phyloP scores from a whole-genome alignment of 2,329 filamentous ascomycete genomes.

The Fusarium sp. region DNA sequence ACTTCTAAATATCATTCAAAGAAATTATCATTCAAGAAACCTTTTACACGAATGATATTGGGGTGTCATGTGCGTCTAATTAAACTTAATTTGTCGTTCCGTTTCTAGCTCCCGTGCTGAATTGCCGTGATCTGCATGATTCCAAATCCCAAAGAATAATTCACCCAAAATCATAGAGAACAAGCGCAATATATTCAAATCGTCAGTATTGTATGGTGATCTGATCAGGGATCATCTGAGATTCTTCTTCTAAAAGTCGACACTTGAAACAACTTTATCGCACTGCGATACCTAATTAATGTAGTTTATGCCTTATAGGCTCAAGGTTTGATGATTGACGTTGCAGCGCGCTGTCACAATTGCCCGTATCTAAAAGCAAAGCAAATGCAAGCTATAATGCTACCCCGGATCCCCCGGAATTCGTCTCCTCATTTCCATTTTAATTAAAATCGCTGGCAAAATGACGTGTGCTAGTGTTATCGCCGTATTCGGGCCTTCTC shows the following conservation, averaged over 20 bases:
- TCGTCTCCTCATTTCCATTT: not conserved
- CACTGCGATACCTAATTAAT: no score
- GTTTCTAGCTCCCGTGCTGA: not conserved
- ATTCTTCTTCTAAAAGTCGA: no score
- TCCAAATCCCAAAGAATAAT: not conserved
- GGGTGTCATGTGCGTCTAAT: not conserved
- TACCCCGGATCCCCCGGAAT: constrained; percentile 9
- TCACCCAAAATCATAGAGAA: not conserved
- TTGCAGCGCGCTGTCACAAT: not conserved
- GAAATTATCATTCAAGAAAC: not conserved
- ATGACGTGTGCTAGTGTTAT: constrained; percentile 5
- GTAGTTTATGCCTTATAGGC: no score
- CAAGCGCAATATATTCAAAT: no score
- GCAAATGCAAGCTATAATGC: not conserved
- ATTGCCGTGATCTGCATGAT: not conserved
- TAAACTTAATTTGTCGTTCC: not conserved
- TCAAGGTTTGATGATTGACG: no score
- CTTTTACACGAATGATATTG: not conserved
- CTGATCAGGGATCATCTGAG: no score
- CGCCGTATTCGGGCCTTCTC: constrained; percentile 28
- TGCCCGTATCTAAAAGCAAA: not conserved
- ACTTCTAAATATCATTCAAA: no score
- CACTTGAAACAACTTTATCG: no score
- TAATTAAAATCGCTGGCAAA: not conserved
- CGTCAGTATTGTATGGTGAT: no score